Evolutionary conservation across 2,329 filamentous ascomycete species (phyloP), one percentile per base, ranked within the genome.

Genomic region (Aspergillus fijiensis): DNA sequence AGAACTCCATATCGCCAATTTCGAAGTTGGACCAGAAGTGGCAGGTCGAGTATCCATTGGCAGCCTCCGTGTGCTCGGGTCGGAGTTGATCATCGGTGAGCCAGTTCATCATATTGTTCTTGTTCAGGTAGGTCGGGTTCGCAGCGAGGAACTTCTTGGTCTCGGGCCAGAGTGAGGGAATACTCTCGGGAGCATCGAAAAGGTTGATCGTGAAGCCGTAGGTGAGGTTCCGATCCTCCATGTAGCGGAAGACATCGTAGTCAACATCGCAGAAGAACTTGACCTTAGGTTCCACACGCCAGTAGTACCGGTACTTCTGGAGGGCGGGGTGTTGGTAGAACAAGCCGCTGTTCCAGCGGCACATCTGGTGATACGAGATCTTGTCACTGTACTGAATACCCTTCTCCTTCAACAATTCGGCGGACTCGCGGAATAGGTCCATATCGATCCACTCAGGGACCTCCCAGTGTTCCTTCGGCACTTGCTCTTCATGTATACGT

Each of bases 1-100:
- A 99, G 77, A 99, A 96, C 64, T 85, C 85, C 84, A 99, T 86
- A 76, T 97, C 92, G 51, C 86, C 94, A 69, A 99, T 94, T 78
- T 99, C 95, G 70, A 99, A 99, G 77, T 99, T 99, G 70, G 89
- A 95, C 95, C 95, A 99, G 82, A 99, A 99, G 77, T 99, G 95
- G 76, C 95, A 99, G 2, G 95, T 98, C 35, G 92, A 96, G 81
- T 96, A 99, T 35, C 95, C 95, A 70, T 96, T 90, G 6, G 94
- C 94, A 64, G 88, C 86, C 57, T 83, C 75, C 72, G 92, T 91
- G 76, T 96, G 90, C 14, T 91, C 86, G 1, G 94, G 93, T 52
- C 95, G 85, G 51, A 88, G 84, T 58, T 83, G 77, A 63, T 85
- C 86, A 74, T 99, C 95, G 1, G 88, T 90, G 63, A 99, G 77